Evolutionary conservation across 2,329 filamentous ascomycete species (phyloP), one percentile per base, ranked within the genome.

Genomic region (Xylaria sp.): DNA sequence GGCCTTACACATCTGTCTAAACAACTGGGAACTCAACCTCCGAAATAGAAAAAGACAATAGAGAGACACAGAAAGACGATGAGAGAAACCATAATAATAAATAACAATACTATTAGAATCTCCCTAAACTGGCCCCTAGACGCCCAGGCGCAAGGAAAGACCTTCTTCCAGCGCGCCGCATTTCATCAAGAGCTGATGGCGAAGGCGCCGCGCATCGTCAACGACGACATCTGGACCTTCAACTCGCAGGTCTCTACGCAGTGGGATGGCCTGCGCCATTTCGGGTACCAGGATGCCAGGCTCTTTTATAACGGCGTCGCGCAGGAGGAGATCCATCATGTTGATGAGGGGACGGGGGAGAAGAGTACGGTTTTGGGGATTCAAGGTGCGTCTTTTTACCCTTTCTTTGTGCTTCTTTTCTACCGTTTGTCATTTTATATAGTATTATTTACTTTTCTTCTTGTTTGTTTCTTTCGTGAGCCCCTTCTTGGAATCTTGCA

Each of bases 61-160:
- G 16, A 42, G 5, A 42, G 3, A 42, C 12, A 16, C 3, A 42
- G 5, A 8, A 9, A 53, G 5, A 29, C 5, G 32, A n/a, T 8
- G 27, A 3, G 18, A 32, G 8, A 32, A 6, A 54, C 3, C 0
- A 21, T 54, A n/a, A 44, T 16, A 25, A 42, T 10, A 18, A 35
- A 16, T n/a, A 5, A 53, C 50, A 13, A 32, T 16, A 0, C 1
- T 10, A 4, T 3, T 64, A 86, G 85, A 35, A 81, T 91, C 60
- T 88, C 86, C 1, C 82, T 90, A 23, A 88, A 91, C 79, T 88
- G 88, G 82, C 83, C 87, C 0, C 81, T 91, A 5, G 82, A 88
- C 77, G 84, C 85, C 12, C 84, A 88, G 76, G 77, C 82, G 37
- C 78, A 84, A 54, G 76, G 44, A 0, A 65, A 83, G 10, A 82